Conservation (phyloP, 2,329 filamentous ascomycete genomes). For the Sarocladium oryzae region DNA sequence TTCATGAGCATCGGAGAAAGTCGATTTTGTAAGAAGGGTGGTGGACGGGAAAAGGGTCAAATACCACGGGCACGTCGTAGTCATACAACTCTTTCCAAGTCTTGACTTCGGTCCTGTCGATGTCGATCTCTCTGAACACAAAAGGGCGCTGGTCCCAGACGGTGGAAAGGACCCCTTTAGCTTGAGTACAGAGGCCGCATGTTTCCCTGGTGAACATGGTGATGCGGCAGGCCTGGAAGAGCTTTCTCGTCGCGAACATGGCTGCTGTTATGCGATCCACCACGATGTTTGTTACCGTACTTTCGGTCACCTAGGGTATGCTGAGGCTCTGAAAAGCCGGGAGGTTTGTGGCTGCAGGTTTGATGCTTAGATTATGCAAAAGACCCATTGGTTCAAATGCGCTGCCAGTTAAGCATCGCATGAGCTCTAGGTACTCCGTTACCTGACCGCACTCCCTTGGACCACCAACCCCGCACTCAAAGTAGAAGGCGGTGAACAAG, state of each 20-base stretch:
- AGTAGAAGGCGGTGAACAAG: constrained; percentile 27
- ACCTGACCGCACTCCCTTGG: background rate
- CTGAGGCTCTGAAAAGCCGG: background rate
- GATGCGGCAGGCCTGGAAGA: constrained; percentile 54
- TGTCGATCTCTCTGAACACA: constrained; percentile 60
- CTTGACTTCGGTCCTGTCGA: constrained; percentile 56
- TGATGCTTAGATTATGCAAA: background rate
- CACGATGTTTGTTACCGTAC: too few species aligned
- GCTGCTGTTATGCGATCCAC: constrained; percentile 8
- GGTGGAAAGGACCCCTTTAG: constrained; percentile 59
- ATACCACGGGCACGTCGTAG: constrained; percentile 74
- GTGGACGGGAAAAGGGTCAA: constrained; percentile 16
- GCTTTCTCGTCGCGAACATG: constrained; percentile 46
- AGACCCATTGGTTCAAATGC: background rate
- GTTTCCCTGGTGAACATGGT: constrained; percentile 69
- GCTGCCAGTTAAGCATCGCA: background rate
- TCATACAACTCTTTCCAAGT: constrained; percentile 70
- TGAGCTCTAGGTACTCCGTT: background rate
- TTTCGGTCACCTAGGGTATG: too few species aligned
- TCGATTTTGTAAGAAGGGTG: background rate
- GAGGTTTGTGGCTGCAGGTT: background rate
- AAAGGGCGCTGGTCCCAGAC: constrained; percentile 64
- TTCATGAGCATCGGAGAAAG: background rate
- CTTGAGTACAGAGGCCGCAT: constrained; percentile 64
- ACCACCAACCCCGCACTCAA: constrained; percentile 4